Evolutionary conservation across 2,329 filamentous ascomycete species (phyloP), one percentile per base, ranked within the genome.

Genomic region (Plenodomus tracheiphilus): DNA sequence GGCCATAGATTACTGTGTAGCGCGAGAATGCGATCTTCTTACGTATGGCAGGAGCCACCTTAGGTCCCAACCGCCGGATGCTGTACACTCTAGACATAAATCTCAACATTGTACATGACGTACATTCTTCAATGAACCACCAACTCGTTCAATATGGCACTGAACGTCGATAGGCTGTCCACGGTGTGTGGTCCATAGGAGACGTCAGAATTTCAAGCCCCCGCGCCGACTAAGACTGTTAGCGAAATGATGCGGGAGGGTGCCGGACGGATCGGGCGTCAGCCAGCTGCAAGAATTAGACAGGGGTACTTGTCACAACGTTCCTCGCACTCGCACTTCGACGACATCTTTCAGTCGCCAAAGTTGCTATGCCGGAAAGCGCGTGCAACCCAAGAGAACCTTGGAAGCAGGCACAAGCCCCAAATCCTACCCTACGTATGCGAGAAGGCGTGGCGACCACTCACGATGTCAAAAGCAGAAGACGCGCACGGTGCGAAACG

Each of bases 221-320:
- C 28, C 8, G 28, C 28, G 6, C 19, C 11, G 25, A 41, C 35
- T 43, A 38, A 30, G n/a, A n/a, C n/a, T n/a, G n/a, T n/a, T n/a
- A n/a, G 21, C 40, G 34, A 43, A 18, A 34, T n/a, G 45, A 41
- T 32, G 17, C 45, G 28, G 45, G 34, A 39, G 10, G 17, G n/a
- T n/a, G n/a, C n/a, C n/a, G n/a, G n/a, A 20, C 46, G 41, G 40
- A 39, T 35, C 25, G 42, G 46, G 40, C 46, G 39, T 41, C 39
- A 41, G 39, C 39, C 39, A 16, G 28, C 28, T 11, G 28, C 28
- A 32, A 4, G n/a, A n/a, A n/a, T n/a, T n/a, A 10, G 28, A 32
- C 28, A 32, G 28, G 28, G 28, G 28, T 32, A 32, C 4, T 11
- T 15, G 6, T 11, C 11, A 32, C 28, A 32, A 25, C 22, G 22